Percentiles rank a stretch among this genome's conserved stretches.
These are phyloP conservation scores for Dendrobium catenatum DNA, from an alignment of 106 monocot genomes.

Conservation along the genomic window DNA sequence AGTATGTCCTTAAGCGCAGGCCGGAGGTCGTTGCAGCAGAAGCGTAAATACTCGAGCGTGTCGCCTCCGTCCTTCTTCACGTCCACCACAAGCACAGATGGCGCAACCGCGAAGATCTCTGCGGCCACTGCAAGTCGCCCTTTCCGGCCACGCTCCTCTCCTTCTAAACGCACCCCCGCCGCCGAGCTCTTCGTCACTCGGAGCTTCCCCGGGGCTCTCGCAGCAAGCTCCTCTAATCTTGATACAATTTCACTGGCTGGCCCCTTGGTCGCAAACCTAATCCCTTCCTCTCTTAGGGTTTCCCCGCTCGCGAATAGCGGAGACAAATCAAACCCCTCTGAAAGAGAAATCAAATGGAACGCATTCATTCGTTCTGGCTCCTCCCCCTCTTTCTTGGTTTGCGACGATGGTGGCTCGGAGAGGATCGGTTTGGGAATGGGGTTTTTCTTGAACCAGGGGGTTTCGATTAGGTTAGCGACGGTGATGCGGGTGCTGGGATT, in stretches of 20 bases:
- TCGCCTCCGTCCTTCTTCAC: conserved; percentile 52
- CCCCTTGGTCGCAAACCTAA: conserved; percentile 51
- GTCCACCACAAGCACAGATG: conserved; percentile 54
- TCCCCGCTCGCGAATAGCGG: conserved; percentile 36
- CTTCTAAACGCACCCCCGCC: conserved; percentile 42
- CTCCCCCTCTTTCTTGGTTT: conserved; percentile 15
- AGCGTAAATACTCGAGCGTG: conserved; percentile 39
- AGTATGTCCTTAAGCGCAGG: conserved; percentile 66
- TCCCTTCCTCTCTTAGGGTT: conserved; percentile 27
- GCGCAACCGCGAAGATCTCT: conserved; percentile 54
- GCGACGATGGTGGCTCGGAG: background rate
- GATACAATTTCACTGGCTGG: conserved; percentile 46
- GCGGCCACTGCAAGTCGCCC: conserved; percentile 49
- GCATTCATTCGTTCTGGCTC: conserved; percentile 51
- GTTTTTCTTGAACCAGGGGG: conserved; percentile 45
- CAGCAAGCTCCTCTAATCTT: conserved; percentile 44
- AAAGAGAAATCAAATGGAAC: conserved; percentile 75
- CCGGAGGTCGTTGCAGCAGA: conserved; percentile 57
- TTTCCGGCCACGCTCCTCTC: conserved; percentile 32
- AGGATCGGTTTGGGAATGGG: background rate
- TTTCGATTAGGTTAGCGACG: conserved; percentile 43
- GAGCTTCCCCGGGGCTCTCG: conserved; percentile 28
- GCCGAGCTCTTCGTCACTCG: conserved; percentile 45
- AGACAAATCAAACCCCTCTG: conserved; percentile 64
- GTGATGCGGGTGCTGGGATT: conserved; percentile 54